Evolutionary conservation across 73 alveolate genomes (phyloP), one percentile per base, ranked within the genome.

Genomic region (Durusdinium trenchii): DNA sequence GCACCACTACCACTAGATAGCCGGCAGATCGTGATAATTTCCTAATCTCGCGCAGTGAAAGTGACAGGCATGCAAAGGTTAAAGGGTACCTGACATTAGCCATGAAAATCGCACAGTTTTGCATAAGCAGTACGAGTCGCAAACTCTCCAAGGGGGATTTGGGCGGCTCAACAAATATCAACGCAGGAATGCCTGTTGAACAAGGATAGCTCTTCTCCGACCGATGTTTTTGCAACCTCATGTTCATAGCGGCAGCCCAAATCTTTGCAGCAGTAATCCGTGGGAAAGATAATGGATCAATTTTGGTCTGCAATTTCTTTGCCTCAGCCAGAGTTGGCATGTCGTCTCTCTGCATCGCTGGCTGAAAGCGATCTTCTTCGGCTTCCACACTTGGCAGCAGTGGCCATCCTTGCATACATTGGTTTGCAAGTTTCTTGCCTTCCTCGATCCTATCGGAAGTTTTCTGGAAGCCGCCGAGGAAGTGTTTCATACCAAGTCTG

Each of bases 241-340:
- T 18, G 43, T 78, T 78, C 87, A 78, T 78, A 9, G 50, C 20
- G 52, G 87, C 87, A 23, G 87, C 87, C 87, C 87, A 78, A 3
- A 78, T n/a, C 46, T 35, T 18, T 9, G 83, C 43, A 18, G 87
- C 50, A 42, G 87, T 78, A n/a, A 45, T 38, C 1, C 61, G 42
- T 2, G 87, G 52, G 16, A 16, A 7, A 30, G 26, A 23, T 0
- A 12, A 23, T 30, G 87, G 87, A n/a, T 40, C 87, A 35, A 18
- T 28, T 18, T 16, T 7, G 9, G 83, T 9, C 28, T 12, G 16
- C 42, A 38, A 1, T 7, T 35, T 43, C 52, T 42, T 78, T 23
- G 87, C 87, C 35, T 40, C 87, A 78, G n/a, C 4, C n/a, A 78
- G 43, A 42, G 50, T 40, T 28, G 60, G 87, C 52, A 78, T 14